phyloP scores from a whole-genome alignment of 257 asterid species.

The Nyctanthes arbortristis region DNA sequence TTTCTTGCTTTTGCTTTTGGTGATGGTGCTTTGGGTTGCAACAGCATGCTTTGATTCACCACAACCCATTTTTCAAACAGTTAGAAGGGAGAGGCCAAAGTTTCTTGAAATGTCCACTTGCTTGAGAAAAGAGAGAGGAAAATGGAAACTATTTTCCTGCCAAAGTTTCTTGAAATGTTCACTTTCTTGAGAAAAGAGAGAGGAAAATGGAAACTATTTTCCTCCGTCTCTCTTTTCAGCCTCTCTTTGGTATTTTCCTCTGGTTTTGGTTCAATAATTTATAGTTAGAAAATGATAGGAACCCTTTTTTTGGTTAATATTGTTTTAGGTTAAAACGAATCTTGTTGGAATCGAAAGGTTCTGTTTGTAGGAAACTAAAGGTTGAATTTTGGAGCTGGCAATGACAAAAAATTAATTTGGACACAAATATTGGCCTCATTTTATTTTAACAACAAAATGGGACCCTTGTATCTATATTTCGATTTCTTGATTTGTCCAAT shows the following conservation, averaged over 20 bases:
- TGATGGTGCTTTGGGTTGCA: conserved; percentile 49
- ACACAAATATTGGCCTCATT: too few relatives aligned
- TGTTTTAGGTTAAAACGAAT: conserved; percentile 26
- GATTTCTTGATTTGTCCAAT: too few relatives aligned
- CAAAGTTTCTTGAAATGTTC: too few relatives aligned
- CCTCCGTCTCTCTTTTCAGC: conserved; percentile 31
- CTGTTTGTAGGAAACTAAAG: not conserved
- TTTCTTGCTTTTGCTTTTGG: conserved; percentile 50
- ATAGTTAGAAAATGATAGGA: conserved; percentile 21
- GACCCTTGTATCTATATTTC: too few relatives aligned
- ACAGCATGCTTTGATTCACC: conserved; percentile 93
- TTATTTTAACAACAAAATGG: too few relatives aligned
- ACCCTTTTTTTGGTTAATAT: conserved; percentile 34
- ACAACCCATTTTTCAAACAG: conserved; percentile 53
- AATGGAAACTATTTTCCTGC: conserved; percentile 26
- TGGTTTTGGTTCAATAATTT: conserved; percentile 25
- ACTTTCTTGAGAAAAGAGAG: conserved; percentile 19
- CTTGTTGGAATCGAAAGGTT: not conserved
- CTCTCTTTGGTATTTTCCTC: conserved; percentile 11
- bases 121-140: conserved; percentile 27
- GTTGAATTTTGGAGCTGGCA: not conserved
- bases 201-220: conserved; percentile 30
- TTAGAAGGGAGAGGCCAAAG: not conserved
- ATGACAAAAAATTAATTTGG: too few relatives aligned
- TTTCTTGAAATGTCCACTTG: conserved; percentile 14